Evolutionary conservation across 768 basidiomycete species (phyloP).

Genomic region (Harrya chromipes): DNA sequence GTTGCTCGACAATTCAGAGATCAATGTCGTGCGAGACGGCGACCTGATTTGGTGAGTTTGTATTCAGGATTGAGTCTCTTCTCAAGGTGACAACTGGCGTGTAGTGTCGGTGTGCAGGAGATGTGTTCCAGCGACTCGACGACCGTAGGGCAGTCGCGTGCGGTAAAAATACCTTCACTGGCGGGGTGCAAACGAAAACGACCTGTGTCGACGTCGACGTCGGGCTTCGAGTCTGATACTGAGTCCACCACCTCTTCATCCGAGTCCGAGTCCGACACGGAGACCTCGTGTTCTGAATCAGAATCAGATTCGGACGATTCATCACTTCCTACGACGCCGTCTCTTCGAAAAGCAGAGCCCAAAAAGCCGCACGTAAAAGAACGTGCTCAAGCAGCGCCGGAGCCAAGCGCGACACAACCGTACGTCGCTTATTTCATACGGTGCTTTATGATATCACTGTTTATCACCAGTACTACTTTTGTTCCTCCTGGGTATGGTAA

Average conservation of each 20-base stretch:
- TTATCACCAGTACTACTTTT: conserved; percentile 6
- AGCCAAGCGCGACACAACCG: background rate
- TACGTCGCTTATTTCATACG: conserved; percentile 2
- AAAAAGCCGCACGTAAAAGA: conserved; percentile 7
- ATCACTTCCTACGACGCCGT: background rate
- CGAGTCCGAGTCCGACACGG: conserved; percentile 28
- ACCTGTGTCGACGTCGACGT: conserved; percentile 8
- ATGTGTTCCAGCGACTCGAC: background rate
- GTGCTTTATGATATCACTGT: background rate
- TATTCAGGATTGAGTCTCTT: no score
- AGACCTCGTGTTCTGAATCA: conserved; percentile 16
- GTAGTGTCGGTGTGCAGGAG: conserved; percentile 17
- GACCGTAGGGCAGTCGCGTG: background rate
- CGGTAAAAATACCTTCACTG: background rate
- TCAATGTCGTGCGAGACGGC: conserved; percentile 26
- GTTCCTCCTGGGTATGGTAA: conserved; percentile 64
- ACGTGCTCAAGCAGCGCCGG: conserved; percentile 4
- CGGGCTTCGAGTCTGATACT: conserved; percentile 21
- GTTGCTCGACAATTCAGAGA: conserved; percentile 25
- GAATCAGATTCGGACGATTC: conserved; percentile 14
- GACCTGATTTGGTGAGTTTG: conserved; percentile 26
- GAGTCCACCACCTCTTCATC: conserved; percentile 20
- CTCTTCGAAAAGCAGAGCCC: conserved; percentile 6
- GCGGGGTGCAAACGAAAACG: conserved; percentile 28
- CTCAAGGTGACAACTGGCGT: background rate